A percentile compares a stretch with the other conserved stretches of the same genome.
Conservation (phyloP, 768 basidiomycete species). For the Tricholoma hemisulphureum region DNA sequence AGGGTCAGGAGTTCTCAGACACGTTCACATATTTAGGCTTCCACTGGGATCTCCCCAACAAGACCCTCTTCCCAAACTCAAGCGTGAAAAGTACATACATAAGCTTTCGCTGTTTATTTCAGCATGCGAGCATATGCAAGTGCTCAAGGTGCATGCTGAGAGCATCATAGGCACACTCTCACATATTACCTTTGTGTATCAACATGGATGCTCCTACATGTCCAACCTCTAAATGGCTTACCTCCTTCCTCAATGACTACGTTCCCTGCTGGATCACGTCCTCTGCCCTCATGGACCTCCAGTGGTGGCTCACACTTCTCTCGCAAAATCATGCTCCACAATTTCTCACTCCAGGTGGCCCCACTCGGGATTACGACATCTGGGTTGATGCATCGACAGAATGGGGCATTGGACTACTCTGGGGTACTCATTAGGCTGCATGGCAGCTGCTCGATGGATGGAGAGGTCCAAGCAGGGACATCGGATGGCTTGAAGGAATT, state of each 20-base stretch:
- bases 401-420: slow-evolving; percentile 22
- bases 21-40: slow-evolving; percentile 27
- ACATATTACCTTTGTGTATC: slow-evolving; percentile 28
- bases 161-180: slow-evolving; percentile 16
- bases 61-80: slow-evolving; percentile 25
- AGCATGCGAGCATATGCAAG: background rate
- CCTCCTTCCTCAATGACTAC: background rate
- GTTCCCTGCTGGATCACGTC: background rate
- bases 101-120: background rate
- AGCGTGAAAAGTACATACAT: slow-evolving; percentile 23
- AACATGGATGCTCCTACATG: slow-evolving; percentile 5
- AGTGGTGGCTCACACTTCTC: slow-evolving; percentile 4
- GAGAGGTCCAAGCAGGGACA: slow-evolving; percentile 10
- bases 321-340: background rate
- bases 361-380: slow-evolving; percentile 13
- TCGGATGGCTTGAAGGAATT: slow-evolving; percentile 5
- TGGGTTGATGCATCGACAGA: slow-evolving; percentile 18
- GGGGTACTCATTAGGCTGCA: slow-evolving; percentile 15
- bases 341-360: slow-evolving; percentile 11
- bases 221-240: slow-evolving; percentile 9
- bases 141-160: background rate
- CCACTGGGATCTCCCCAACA: slow-evolving; percentile 24
- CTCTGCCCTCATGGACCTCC: slow-evolving; percentile 8
- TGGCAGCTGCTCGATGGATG: slow-evolving; percentile 9
- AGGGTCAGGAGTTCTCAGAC: slow-evolving; percentile 15